A percentile compares a stretch with the other conserved stretches of the same genome.
phyloP scores from a whole-genome alignment of 2,329 filamentous ascomycete genomes.

The Aspergillus hortae region DNA sequence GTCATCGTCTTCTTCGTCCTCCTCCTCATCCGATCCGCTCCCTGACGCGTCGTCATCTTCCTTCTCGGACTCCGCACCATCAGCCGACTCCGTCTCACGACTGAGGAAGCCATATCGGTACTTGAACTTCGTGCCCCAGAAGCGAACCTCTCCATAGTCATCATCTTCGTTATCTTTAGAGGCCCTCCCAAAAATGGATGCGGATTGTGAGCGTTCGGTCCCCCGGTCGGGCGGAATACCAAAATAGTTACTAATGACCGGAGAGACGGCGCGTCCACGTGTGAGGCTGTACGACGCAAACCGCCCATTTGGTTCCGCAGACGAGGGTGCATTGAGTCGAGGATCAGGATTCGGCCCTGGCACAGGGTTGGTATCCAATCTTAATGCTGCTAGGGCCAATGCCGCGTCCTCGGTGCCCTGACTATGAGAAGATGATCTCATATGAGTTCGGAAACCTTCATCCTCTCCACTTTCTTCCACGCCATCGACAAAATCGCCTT shows the following conservation, averaged over 20 bases:
- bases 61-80: constrained; percentile 18
- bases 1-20: constrained; percentile 46
- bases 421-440: constrained; percentile 26
- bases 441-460: constrained; percentile 13
- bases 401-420: constrained; percentile 17
- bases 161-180: constrained; percentile 35
- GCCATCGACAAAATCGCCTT: constrained; percentile 24
- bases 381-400: constrained; percentile 21
- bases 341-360: constrained; percentile 17
- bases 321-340: constrained; percentile 16
- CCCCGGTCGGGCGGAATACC: constrained; percentile 36
- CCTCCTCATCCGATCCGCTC: constrained; percentile 18
- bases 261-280: constrained; percentile 39
- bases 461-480: constrained; percentile 24
- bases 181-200: constrained; percentile 25
- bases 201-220: constrained; percentile 25
- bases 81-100: constrained; percentile 22
- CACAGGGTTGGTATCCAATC: constrained; percentile 26
- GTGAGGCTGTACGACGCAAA: constrained; percentile 35
- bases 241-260: constrained; percentile 45
- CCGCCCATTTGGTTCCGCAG: constrained; percentile 20
- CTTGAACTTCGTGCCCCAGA: constrained; percentile 53
- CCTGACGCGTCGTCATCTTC: constrained; percentile 17
- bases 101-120: constrained; percentile 35
- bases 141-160: constrained; percentile 56